Base-by-base conservation (phyloP, 495 filamentous ascomycete genomes). In the Penicillium cinerascens region DNA sequence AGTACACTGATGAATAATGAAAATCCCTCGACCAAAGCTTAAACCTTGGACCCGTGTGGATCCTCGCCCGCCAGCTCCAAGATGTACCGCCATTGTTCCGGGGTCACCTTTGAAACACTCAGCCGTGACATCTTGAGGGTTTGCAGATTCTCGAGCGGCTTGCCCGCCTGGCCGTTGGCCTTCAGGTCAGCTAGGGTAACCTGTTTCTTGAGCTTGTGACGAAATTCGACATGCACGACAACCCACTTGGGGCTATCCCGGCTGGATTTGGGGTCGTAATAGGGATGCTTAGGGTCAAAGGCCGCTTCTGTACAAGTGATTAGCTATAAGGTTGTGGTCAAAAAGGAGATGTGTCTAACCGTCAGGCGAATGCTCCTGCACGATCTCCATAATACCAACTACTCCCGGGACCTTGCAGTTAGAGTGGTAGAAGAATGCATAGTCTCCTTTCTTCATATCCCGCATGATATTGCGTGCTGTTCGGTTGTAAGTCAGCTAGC, bases 351-450 rank as follows among this genome's bases (percentile, higher is more conserved):
- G 7, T 18, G 47, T 18, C 79, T 64, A 77, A 90, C 88, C 74
- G 61, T 98, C 93, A 6, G 83, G 74, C 1, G 85, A 83, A 58
- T 89, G 84, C 68, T 95, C 90, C 54, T 82, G 70, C 3, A 95
- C 90, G 63, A 98, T 87, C 68, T 95, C 88, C 89, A 97, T 95
- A 7, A 87, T 82, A n/a, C 93, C 93, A 4, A 85, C 91, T 44
- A 98, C 88, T 3, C 90, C 92, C 0, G 93, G 92, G 26, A 84
- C 79, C 69, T 93, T 95, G 73, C 87, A 91, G 63, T 91, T 95
- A n/a, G 87, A 92, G 72, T 96, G 92, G 66, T 98, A 98, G 75
- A 98, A 97, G 73, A 98, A 96, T 33, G 91, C 92, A 39, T 88
- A 74, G 55, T 98, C 93, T 37, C 93, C 92, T 56, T 85, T 82